Conservation (phyloP, 2,329 filamentous ascomycete genomes). For the Cladosporium phlei region DNA sequence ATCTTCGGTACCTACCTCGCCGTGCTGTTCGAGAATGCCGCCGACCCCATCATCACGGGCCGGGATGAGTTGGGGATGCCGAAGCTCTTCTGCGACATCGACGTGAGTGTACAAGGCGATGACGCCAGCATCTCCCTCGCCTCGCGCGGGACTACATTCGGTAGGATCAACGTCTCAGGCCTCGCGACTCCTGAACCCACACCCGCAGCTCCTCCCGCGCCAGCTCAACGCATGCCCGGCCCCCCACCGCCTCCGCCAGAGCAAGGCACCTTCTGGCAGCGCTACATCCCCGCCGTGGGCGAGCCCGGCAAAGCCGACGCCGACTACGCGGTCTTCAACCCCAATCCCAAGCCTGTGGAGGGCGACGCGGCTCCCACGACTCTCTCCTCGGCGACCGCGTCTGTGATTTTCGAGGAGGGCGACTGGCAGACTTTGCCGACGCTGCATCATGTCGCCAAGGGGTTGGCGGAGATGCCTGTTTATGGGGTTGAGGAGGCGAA, state of each 20-base stretch:
- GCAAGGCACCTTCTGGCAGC: conserved; percentile 51
- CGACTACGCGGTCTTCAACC: conserved; percentile 48
- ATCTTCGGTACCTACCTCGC: conserved; percentile 53
- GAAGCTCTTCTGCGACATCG: conserved; percentile 37
- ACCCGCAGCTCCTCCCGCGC: not conserved
- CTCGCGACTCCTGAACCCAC: conserved; percentile 16
- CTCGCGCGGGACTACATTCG: conserved; percentile 35
- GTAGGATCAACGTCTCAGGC: conserved; percentile 27
- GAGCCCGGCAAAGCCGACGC: conserved; percentile 49
- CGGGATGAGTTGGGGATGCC: conserved; percentile 60
- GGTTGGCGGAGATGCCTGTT: conserved; percentile 53
- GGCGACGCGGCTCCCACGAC: conserved; percentile 24
- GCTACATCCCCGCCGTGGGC: conserved; percentile 55
- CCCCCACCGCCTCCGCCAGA: conserved; percentile 30
- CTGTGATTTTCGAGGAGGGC: conserved; percentile 45
- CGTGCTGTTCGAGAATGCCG: conserved; percentile 54
- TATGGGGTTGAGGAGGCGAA: conserved; percentile 54
- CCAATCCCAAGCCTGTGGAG: conserved; percentile 29
- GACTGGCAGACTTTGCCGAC: conserved; percentile 56
- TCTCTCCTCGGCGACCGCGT: conserved; percentile 38
- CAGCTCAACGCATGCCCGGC: conserved; percentile 10
- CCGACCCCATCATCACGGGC: conserved; percentile 57
- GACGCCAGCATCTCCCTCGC: conserved; percentile 19
- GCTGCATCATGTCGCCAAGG: conserved; percentile 53
- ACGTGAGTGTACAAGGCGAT: conserved; percentile 8